These are phyloP conservation scores for Pythium guiyangense DNA, from an alignment of 352 stramenopile genomes.

Conservation along the genomic window DNA sequence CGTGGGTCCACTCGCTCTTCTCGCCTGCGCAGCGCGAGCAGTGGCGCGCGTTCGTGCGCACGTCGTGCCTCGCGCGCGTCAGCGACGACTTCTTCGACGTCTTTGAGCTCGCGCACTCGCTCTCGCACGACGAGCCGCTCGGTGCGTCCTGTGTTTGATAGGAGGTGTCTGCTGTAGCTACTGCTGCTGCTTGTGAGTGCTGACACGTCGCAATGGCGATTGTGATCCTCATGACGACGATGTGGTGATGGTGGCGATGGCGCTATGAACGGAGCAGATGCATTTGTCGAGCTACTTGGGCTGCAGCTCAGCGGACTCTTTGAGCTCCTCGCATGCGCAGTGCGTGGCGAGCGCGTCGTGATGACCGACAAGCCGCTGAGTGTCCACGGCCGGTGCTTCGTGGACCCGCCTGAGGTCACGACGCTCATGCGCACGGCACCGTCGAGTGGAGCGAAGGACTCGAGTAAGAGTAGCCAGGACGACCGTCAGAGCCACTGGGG, in stretches of 20 bases:
- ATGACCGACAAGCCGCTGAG: conserved; percentile 29
- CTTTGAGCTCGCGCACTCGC: conserved; percentile 30
- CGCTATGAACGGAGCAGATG: too few relatives aligned
- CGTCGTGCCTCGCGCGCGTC: conserved; percentile 26
- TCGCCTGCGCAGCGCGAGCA: conserved; percentile 14
- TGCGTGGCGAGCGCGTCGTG: conserved; percentile 15
- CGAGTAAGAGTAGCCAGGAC: too few relatives aligned
- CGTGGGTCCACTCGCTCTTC: conserved; percentile 5
- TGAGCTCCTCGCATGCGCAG: conserved; percentile 27
- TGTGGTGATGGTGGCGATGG: too few relatives aligned
- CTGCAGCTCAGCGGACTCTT: conserved; percentile 45
- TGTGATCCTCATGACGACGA: too few relatives aligned
- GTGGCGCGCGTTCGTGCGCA: conserved; percentile 37
- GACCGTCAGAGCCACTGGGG: too few relatives aligned
- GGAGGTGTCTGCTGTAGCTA: too few relatives aligned
- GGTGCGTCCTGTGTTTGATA: too few relatives aligned
- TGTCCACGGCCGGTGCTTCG: conserved; percentile 48
- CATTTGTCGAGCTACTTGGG: conserved; percentile 36
- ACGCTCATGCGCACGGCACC: conserved; percentile 22
- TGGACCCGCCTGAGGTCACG: conserved; percentile 51
- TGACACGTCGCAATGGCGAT: too few relatives aligned
- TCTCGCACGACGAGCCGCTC: conserved; percentile 25
- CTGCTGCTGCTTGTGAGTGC: background rate
- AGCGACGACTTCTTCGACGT: conserved; percentile 41
- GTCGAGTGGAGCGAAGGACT: too few relatives aligned